A percentile compares a stretch with the other conserved stretches of the same genome.
Conservation (phyloP, 805 yeast species). For the Sugiyamaella valdiviana region DNA sequence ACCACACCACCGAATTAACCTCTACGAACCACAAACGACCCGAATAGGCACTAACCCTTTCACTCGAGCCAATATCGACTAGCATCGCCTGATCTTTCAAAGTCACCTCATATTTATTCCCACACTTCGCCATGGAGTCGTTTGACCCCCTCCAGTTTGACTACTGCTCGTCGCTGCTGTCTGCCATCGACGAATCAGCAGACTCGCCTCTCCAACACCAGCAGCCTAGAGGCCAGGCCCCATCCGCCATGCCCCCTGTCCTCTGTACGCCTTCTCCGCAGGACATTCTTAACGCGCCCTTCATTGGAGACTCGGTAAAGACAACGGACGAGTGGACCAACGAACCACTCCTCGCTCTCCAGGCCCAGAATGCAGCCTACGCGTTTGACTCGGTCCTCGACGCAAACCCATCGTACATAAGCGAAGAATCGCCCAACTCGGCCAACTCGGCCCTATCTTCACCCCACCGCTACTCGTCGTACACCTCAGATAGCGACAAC, state of each 20-base stretch:
- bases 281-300: constrained; percentile 9
- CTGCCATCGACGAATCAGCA: constrained; percentile 10
- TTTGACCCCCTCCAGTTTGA: constrained; percentile 14
- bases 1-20: no score
- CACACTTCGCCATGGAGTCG: constrained; percentile 9
- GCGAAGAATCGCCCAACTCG: neutral
- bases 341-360: neutral
- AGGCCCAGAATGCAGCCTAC: neutral
- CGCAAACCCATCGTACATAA: neutral
- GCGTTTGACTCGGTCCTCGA: neutral
- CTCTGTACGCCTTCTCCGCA: constrained; percentile 14
- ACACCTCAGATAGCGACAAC: neutral
- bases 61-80: no score
- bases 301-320: no score
- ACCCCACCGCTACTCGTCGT: neutral
- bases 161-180: constrained; percentile 21
- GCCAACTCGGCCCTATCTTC: neutral
- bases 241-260: constrained; percentile 3
- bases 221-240: neutral
- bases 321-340: neutral
- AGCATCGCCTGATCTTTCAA: no score
- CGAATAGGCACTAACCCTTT: no score
- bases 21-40: no score
- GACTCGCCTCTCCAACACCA: neutral
- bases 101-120: neutral